Base-by-base conservation (phyloP, 2,329 filamentous ascomycete genomes). In the Coniella lustricola region DNA sequence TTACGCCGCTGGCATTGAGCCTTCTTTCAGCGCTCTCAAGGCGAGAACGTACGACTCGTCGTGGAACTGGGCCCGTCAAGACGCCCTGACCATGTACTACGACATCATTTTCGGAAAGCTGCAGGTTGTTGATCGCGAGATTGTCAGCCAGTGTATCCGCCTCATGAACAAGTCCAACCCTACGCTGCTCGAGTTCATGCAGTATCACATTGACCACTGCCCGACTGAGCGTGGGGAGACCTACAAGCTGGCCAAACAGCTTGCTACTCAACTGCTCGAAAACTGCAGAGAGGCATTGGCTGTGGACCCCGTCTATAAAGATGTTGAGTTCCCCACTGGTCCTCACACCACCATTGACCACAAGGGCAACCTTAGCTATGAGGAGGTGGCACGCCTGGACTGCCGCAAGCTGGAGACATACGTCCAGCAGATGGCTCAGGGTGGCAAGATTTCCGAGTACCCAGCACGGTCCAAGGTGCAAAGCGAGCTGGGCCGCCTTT, bases 161-260 rank as follows among this genome's bases (percentile, higher is more conserved):
- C 93, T 98, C 70, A 98, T 98, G 93, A 98, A 96, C 74, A 87
- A 93, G 54, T 95, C 93, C 31, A 98, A 97, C 65, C 93, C 93
- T 2, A 85, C 88, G 32, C 81, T 98, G 1, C 79, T 98, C 50
- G 91, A 98, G 59, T 98, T 96, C 70, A 98, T 98, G 93, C 93
- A 98, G 66, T 97, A 98, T 61, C 93, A 98, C 72, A 98, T 98
- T 62, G 93, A 98, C 62, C 93, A 97, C 73, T 97, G 91, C 72
- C 93, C 93, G 1, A 90, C 90, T 0, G 90, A 98, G 63, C 85
- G 91, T 44, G 93, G 93, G 51, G 93, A 98, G 72, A 98, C 93
- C 1, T 98, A 98, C 70, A 81, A 93, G 70, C 82, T 98, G n/a
- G 93, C 93, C 37, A 95, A 98, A 73, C 84, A 93, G 68, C 85